These are phyloP conservation scores for Paxillus rubicundulus DNA, from an alignment of 768 basidiomycete species.

Conservation along the genomic window DNA sequence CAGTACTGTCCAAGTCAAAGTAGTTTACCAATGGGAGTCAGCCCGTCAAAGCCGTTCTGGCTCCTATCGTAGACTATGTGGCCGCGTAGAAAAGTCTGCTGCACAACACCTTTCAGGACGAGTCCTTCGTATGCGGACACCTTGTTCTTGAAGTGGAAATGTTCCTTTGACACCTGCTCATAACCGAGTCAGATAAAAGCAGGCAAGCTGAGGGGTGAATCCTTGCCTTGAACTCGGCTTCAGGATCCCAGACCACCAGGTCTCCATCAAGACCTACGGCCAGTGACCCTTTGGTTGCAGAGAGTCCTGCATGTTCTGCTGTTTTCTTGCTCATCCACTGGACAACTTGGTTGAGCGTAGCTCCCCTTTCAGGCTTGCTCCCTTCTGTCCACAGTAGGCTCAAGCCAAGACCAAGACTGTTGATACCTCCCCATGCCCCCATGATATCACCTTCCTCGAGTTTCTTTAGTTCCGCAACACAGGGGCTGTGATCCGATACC, in stretches of 20 bases:
- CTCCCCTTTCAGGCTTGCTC: constrained; percentile 44
- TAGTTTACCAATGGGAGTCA: constrained; percentile 37
- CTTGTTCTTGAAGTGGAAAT: constrained; percentile 90
- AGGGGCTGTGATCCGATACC: constrained; percentile 96
- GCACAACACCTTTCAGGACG: constrained; percentile 65
- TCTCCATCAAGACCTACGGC: constrained; percentile 80
- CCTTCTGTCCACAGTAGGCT: constrained; percentile 90
- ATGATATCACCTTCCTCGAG: constrained; percentile 78
- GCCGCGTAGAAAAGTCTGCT: constrained; percentile 80
- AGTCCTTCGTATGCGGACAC: constrained; percentile 85
- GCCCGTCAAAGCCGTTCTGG: constrained; percentile 35
- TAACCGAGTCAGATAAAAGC: constrained; percentile 5
- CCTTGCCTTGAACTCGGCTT: constrained; percentile 41
- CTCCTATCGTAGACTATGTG: constrained; percentile 54
- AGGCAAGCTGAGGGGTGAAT: not conserved
- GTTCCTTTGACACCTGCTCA: constrained; percentile 66
- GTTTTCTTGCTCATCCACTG: constrained; percentile 75
- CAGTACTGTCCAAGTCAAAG: constrained; percentile 24
- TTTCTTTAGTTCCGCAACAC: constrained; percentile 77
- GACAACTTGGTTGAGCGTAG: constrained; percentile 59
- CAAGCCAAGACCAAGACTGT: constrained; percentile 85
- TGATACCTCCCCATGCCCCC: constrained; percentile 94
- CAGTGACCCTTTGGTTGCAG: constrained; percentile 67
- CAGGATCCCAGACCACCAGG: constrained; percentile 80
- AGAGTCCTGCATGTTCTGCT: constrained; percentile 78